A percentile compares a stretch with the other conserved stretches of the same genome.
Conservation (phyloP, 2,329 filamentous ascomycete species). For the Apiospora koreana region DNA sequence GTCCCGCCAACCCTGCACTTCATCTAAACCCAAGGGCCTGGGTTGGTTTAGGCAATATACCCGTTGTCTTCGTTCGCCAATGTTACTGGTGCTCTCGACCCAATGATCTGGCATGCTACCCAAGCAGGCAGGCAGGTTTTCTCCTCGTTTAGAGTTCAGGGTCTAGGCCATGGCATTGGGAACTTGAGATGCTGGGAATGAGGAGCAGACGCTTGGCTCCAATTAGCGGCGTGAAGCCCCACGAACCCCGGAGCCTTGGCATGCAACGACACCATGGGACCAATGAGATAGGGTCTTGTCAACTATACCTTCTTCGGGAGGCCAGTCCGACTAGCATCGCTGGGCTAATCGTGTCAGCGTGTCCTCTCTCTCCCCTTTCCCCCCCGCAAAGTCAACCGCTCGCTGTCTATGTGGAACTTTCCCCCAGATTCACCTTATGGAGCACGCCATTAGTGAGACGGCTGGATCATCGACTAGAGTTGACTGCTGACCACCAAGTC, state of each 20-base stretch:
- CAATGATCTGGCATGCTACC: not conserved
- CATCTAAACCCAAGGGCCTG: not conserved
- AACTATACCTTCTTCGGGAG: not conserved
- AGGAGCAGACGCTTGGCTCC: not conserved
- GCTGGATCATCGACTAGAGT: not conserved
- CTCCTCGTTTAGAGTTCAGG: not conserved
- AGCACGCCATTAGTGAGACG: not conserved
- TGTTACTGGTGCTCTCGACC: not conserved
- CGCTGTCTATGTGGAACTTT: not conserved
- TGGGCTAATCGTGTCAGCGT: not conserved
- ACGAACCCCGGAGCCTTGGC: slow-evolving; percentile 1
- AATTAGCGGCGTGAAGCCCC: not conserved
- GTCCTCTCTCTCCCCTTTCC: no score
- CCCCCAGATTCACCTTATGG: not conserved
- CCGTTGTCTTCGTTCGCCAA: not conserved
- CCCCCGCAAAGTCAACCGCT: not conserved
- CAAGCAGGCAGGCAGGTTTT: not conserved
- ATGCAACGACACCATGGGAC: not conserved
- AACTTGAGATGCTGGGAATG: not conserved
- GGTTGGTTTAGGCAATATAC: not conserved
- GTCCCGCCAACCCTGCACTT: not conserved
- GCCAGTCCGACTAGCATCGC: not conserved
- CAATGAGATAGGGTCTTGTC: not conserved
- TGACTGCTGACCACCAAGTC: not conserved
- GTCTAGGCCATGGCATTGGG: not conserved